Conservation (phyloP, 257 asterid genomes). For the Ilex aquifolium region DNA sequence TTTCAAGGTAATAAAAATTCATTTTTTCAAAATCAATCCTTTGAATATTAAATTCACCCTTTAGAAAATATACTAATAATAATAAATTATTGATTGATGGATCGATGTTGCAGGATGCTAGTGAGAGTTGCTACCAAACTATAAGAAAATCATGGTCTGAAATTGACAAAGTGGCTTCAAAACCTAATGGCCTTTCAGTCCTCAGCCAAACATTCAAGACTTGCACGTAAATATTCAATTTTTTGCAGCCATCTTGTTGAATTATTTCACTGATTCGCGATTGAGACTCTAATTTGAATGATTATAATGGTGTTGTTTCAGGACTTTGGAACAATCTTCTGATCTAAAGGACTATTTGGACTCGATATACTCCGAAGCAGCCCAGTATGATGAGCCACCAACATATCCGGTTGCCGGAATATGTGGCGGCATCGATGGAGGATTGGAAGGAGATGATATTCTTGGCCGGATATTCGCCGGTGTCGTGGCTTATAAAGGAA, state of each 20-base stretch:
- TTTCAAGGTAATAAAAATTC: slow-evolving; percentile 35
- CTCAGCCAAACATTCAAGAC: slow-evolving; percentile 47
- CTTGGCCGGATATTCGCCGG: slow-evolving; percentile 50
- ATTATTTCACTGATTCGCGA: neutral
- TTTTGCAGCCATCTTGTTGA: neutral
- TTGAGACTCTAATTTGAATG: neutral
- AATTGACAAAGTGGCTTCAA: slow-evolving; percentile 54
- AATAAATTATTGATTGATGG: neutral
- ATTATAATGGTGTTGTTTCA: neutral
- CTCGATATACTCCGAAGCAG: slow-evolving; percentile 29
- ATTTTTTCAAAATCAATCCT: neutral
- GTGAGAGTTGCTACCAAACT: slow-evolving; percentile 41
- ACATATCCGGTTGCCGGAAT: slow-evolving; percentile 36
- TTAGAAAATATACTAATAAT: neutral
- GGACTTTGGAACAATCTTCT: slow-evolving; percentile 24
- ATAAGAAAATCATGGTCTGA: slow-evolving; percentile 60
- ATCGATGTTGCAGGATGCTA: slow-evolving; percentile 38
- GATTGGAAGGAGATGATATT: slow-evolving; percentile 27
- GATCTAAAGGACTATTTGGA: slow-evolving; percentile 47
- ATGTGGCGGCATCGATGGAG: slow-evolving; percentile 52
- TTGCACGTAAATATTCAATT: slow-evolving; percentile 42
- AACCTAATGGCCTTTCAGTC: slow-evolving; percentile 41
- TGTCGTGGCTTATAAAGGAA: slow-evolving; percentile 25
- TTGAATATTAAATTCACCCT: neutral
- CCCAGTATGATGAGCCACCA: slow-evolving; percentile 54